Percentiles rank a stretch among this genome's conserved stretches.
Conservation (phyloP, 2,329 filamentous ascomycete genomes). For the Scorias spongiosa region DNA sequence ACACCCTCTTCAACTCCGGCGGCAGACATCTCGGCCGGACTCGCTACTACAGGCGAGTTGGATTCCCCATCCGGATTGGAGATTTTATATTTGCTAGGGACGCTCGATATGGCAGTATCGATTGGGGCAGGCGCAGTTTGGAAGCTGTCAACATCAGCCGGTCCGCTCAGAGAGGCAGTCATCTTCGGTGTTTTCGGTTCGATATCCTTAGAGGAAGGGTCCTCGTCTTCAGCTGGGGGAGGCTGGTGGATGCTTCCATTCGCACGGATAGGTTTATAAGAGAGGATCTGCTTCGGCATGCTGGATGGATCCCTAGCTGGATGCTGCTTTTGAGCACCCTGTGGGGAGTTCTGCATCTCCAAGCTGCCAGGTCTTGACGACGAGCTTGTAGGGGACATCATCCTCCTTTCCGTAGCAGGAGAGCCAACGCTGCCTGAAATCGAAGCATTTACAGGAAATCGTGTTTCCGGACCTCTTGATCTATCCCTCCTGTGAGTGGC, state of each 20-base stretch:
- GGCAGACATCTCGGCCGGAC: conserved; percentile 7
- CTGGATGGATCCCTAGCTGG: conserved; percentile 1
- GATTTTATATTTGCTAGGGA: conserved; percentile 3
- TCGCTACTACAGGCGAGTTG: conserved; percentile 5
- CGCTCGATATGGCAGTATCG: conserved; percentile 4
- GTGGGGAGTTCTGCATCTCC: conserved; percentile 53
- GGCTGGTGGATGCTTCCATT: conserved; percentile 18
- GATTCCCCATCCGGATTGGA: conserved; percentile 7
- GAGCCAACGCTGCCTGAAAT: conserved; percentile 31
- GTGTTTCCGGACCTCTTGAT: conserved; percentile 50
- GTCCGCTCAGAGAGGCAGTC: conserved; percentile 15
- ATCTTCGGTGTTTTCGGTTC: conserved; percentile 2
- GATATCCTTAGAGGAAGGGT: not conserved
- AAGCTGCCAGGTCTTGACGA: conserved; percentile 47
- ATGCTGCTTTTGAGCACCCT: conserved; percentile 3
- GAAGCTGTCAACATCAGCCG: conserved; percentile 13
- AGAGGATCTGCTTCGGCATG: conserved; percentile 1
- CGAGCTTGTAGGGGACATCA: conserved; percentile 21
- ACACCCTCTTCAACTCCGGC: conserved; percentile 17
- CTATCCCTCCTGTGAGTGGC: conserved; percentile 58
- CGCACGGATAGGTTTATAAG: conserved; percentile 2
- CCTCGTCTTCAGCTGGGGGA: conserved; percentile 13
- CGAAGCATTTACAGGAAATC: conserved; percentile 64
- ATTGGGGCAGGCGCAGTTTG: conserved; percentile 7
- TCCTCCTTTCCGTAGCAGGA: conserved; percentile 20